phyloP scores from a whole-genome alignment of 495 filamentous ascomycete species.

The Tetracladium setigerum region DNA sequence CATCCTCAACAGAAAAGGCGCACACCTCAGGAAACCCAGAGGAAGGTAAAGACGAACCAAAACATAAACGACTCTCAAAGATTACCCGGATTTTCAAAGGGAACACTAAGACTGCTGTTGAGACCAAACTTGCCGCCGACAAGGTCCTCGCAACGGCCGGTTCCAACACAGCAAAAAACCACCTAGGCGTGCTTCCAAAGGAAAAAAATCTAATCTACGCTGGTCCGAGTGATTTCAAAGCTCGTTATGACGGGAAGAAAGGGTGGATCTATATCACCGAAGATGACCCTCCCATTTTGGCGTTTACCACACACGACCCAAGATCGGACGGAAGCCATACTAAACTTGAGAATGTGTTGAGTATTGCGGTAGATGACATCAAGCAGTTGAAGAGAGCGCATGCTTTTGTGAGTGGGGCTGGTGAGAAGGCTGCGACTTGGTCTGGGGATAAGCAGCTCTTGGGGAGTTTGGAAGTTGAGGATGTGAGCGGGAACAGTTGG shows the following conservation, averaged over 20 bases:
- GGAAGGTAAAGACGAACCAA: neutral
- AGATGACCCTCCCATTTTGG: neutral
- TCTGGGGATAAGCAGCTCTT: slow-evolving; percentile 63
- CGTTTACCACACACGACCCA: slow-evolving; percentile 1
- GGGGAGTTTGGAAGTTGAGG: slow-evolving; percentile 64
- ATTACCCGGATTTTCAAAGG: slow-evolving; percentile 63
- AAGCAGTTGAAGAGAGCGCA: slow-evolving; percentile 67
- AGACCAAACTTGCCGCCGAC: slow-evolving; percentile 63
- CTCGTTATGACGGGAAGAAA: slow-evolving; percentile 57
- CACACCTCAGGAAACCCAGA: neutral
- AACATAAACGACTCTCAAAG: slow-evolving; percentile 19
- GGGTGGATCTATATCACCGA: slow-evolving; percentile 59
- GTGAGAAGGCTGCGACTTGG: slow-evolving; percentile 83
- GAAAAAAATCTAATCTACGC: slow-evolving; percentile 12
- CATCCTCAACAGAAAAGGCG: slow-evolving; percentile 6
- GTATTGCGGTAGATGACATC: slow-evolving; percentile 38
- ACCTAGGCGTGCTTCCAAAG: slow-evolving; percentile 57
- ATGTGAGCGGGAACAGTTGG: slow-evolving; percentile 39
- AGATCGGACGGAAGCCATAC: slow-evolving; percentile 16
- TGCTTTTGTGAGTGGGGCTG: slow-evolving; percentile 41
- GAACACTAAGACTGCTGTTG: slow-evolving; percentile 57
- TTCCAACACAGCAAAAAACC: slow-evolving; percentile 55
- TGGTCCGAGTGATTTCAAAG: slow-evolving; percentile 69
- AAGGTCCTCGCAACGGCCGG: slow-evolving; percentile 27
- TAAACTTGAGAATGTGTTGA: slow-evolving; percentile 45